These are phyloP conservation scores for Auriscalpium vulgare DNA, from an alignment of 768 basidiomycete species.

Conservation along the genomic window DNA sequence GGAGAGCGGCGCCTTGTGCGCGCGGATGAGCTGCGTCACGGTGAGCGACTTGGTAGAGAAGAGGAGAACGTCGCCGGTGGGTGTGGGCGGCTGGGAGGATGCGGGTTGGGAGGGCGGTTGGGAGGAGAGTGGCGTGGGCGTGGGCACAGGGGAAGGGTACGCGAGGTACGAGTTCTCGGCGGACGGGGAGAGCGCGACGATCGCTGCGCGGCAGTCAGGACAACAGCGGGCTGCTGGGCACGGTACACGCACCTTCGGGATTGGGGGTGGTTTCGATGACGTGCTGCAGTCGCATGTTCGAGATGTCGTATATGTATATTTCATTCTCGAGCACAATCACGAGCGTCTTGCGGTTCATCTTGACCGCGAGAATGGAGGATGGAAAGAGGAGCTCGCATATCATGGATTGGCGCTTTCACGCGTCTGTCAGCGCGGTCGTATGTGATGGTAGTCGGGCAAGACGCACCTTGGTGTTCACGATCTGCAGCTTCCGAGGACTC, in stretches of 20 bases:
- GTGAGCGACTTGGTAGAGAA: constrained; percentile 91
- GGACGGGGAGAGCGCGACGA: constrained; percentile 90
- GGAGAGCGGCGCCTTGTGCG: constrained; percentile 91
- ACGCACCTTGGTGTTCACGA: constrained; percentile 94
- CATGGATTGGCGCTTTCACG: constrained; percentile 70
- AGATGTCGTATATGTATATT: constrained; percentile 98
- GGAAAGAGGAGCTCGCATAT: constrained; percentile 99
- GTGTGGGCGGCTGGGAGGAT: constrained; percentile 23
- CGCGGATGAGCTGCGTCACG: constrained; percentile 92
- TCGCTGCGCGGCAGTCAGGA: constrained; percentile 44
- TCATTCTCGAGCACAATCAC: constrained; percentile 96
- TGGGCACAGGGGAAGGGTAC: constrained; percentile 91
- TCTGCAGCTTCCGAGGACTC: constrained; percentile 90
- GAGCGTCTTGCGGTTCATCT: constrained; percentile 93
- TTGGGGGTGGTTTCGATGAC: constrained; percentile 97
- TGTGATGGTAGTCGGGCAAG: not conserved
- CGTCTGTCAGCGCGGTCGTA: constrained; percentile 28
- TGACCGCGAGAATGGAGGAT: constrained; percentile 93
- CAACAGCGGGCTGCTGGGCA: not conserved
- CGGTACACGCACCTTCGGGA: constrained; percentile 66
- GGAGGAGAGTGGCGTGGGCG: constrained; percentile 52
- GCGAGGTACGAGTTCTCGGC: constrained; percentile 91
- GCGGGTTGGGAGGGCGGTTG: constrained; percentile 30
- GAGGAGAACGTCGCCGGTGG: constrained; percentile 83
- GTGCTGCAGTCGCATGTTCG: constrained; percentile 94